Conservation (phyloP, 345 rosid species). For the Erysimum cheiranthoides region DNA sequence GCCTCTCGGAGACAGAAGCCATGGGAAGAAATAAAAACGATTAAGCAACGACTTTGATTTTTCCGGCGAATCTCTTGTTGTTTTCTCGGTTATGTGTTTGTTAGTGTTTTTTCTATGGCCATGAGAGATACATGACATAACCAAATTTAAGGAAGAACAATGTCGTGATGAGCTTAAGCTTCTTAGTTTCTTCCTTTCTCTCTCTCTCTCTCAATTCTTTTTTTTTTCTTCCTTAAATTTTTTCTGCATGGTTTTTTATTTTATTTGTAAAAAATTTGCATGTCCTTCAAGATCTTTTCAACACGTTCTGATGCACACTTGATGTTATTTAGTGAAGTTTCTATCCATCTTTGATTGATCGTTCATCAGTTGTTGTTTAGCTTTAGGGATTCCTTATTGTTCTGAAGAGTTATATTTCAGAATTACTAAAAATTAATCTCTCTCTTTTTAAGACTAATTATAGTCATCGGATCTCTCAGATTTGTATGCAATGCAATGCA, state of each 20-base stretch:
- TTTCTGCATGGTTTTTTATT: conserved; percentile 37
- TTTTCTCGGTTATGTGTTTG: conserved; percentile 16
- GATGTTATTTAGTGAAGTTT: conserved; percentile 21
- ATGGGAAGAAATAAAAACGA: conserved; percentile 51
- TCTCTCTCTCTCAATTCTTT: neutral
- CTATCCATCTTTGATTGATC: conserved; percentile 7
- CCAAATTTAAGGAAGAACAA: conserved; percentile 3
- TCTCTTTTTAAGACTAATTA: neutral
- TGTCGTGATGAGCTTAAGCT: conserved; percentile 35
- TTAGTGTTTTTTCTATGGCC: conserved; percentile 15
- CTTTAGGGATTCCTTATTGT: conserved; percentile 9
- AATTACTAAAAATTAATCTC: neutral
- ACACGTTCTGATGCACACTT: conserved; percentile 30
- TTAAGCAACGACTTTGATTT: neutral
- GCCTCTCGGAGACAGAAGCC: conserved; percentile 26
- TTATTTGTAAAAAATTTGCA: conserved; percentile 21
- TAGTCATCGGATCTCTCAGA: conserved; percentile 34
- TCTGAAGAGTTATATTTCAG: neutral
- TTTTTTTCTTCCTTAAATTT: neutral
- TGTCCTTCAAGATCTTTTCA: conserved; percentile 20
- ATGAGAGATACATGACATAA: conserved; percentile 17
- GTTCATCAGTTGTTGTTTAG: neutral
- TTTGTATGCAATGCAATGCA: conserved; percentile 24
- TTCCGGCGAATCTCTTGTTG: conserved; percentile 27
- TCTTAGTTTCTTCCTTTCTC: conserved; percentile 14